Percentiles rank a stretch among this genome's conserved stretches.
These are phyloP conservation scores for Silene latifolia DNA, from an alignment of 148 eudicot genomes.

Conservation along the genomic window DNA sequence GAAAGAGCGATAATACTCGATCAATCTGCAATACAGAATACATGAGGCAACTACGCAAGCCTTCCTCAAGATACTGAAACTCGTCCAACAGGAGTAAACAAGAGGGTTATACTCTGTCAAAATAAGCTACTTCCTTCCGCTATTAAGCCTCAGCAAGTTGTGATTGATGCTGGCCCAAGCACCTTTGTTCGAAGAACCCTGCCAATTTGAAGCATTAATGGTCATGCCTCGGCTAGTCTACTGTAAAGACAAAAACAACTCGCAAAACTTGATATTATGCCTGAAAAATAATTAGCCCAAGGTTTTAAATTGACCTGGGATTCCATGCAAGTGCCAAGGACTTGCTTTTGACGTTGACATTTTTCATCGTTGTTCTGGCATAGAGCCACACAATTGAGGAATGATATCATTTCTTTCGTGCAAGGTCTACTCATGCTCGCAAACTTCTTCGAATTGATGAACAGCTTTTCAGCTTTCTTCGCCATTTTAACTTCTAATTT, in stretches of 20 bases:
- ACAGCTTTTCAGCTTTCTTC: slow-evolving; percentile 49
- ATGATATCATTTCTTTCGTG: slow-evolving; percentile 76
- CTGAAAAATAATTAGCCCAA: not conserved
- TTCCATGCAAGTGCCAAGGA: slow-evolving; percentile 69
- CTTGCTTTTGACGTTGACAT: slow-evolving; percentile 70
- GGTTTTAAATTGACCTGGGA: slow-evolving; percentile 59
- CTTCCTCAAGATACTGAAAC: not conserved
- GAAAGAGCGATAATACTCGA: no score
- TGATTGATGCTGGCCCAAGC: slow-evolving; percentile 78
- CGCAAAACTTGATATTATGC: not conserved
- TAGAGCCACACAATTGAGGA: slow-evolving; percentile 71
- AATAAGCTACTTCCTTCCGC: slow-evolving; percentile 57
- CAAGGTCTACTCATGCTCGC: slow-evolving; percentile 72
- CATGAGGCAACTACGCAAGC: not conserved
- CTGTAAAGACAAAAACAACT: not conserved
- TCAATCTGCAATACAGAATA: not conserved
- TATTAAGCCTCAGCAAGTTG: slow-evolving; percentile 81
- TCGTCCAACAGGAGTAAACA: not conserved
- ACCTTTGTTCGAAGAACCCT: slow-evolving; percentile 45
- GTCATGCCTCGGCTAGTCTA: not conserved
- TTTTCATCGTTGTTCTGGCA: slow-evolving; percentile 68
- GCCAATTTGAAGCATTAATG: slow-evolving; percentile 25
- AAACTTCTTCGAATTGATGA: slow-evolving; percentile 70
- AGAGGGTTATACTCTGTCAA: not conserved
- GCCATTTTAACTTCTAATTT: slow-evolving; percentile 50